Evolutionary conservation across 495 filamentous ascomycete genomes (phyloP), one percentile per base, ranked within the genome.

Genomic region (Neurospora sp.): DNA sequence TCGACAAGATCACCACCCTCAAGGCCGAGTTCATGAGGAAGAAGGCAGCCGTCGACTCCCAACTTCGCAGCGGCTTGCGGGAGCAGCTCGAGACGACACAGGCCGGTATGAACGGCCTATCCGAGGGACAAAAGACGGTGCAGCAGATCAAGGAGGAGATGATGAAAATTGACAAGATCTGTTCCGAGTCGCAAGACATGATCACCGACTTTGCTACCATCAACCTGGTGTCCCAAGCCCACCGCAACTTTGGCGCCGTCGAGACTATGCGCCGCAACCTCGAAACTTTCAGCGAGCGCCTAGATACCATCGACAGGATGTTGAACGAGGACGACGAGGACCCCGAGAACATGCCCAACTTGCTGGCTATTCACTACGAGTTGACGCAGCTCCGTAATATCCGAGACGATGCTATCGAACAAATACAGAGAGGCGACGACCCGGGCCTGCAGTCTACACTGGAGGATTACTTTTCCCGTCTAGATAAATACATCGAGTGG

Each of bases 141-240:
- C 89, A 92, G 73, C 88, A 90, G 74, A 97, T 97, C 77, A 95
- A 95, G 81, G 96, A 98, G 77, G 96, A 98, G 85, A 94, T 99
- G 86, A 91, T 94, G 85, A 96, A 96, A 82, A 98, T 99, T 80
- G 96, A 98, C 82, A 95, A 94, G 85, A 87, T 99, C 69, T 98
- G 96, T 83, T 92, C 93, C 73, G 96, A 98, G 80, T 92, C 93
- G 69, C 95, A 98, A 83, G 90, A 92, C 77, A 97, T 97, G 88
- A 97, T 98, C 72, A 89, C 90, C 72, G 96, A 98, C 83, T 99
- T 99, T 79, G 93, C 96, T 42, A 93, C 96, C 78, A 97, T 99
- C 82, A 97, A 98, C 80, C 84, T 93, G 75, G 90, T 98, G 47
- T 93, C 94, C 31, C 92, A 95, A 81, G 93, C 96, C 38, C 96